Percentiles rank a stretch among this genome's conserved stretches.
phyloP scores from a whole-genome alignment of 306 rosid genomes.

The Rosa rugosa region DNA sequence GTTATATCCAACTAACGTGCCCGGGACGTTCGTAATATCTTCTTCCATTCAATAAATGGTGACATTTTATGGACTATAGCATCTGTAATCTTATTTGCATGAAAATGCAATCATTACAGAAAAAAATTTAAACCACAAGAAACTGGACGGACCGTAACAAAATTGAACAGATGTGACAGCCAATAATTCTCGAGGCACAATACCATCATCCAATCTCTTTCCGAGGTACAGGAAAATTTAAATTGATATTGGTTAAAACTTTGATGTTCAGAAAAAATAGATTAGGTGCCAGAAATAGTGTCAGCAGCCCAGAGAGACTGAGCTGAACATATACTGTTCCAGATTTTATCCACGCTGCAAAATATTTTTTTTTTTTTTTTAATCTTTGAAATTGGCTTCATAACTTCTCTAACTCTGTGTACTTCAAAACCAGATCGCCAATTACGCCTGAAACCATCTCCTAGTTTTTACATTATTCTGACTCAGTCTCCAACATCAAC shows the following conservation, averaged over 20 bases:
- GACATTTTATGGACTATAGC: not conserved
- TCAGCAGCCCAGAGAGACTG: conserved; percentile 12
- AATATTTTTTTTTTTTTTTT: conserved; percentile 9
- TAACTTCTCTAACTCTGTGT: not conserved
- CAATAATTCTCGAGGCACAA: not conserved
- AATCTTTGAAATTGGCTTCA: conserved; percentile 7
- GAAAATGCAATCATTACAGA: not conserved
- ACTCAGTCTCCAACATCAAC: conserved; percentile 26
- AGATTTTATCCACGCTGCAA: not conserved
- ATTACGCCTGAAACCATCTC: conserved; percentile 4
- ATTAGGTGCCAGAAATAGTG: not conserved
- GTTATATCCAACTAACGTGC: not conserved
- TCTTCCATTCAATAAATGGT: not conserved
- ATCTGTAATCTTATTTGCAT: not conserved
- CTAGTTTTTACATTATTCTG: conserved; percentile 27
- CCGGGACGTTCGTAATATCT: not conserved
- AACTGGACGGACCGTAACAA: not conserved
- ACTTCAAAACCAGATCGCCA: not conserved
- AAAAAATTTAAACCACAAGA: not conserved
- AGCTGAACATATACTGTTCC: not conserved
- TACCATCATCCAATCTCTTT: not conserved
- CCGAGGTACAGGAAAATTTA: not conserved
- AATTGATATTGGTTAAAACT: not conserved
- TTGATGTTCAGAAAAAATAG: not conserved
- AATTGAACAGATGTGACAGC: not conserved